A percentile compares a stretch with the other conserved stretches of the same genome.
These are phyloP conservation scores for Endotrypanum monterogeii DNA, from an alignment of 208 protist genomes.

Conservation along the genomic window DNA sequence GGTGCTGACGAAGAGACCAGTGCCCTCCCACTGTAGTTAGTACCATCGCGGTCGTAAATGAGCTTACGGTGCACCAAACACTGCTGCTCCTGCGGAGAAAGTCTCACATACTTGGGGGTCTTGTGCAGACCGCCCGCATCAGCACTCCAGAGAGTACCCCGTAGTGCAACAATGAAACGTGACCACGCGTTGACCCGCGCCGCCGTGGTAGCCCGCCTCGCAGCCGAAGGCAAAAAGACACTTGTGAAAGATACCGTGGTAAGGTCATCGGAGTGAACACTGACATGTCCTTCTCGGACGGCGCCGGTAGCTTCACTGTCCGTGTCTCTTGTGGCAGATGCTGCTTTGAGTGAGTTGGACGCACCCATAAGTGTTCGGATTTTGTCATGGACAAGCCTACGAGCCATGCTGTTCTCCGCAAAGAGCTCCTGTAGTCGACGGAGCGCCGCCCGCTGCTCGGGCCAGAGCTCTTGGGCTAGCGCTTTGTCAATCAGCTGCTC, in stretches of 20 bases:
- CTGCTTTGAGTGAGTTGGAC: neutral
- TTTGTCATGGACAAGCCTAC: slow-evolving; percentile 32
- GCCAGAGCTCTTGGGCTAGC: slow-evolving; percentile 35
- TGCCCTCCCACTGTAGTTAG: slow-evolving; percentile 60
- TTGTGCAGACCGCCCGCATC: slow-evolving; percentile 42
- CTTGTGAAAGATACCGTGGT: slow-evolving; percentile 28
- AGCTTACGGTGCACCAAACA: slow-evolving; percentile 74
- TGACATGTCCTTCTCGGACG: neutral
- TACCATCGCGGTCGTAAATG: slow-evolving; percentile 62
- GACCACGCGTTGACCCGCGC: slow-evolving; percentile 54
- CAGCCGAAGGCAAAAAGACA: slow-evolving; percentile 40
- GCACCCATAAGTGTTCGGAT: slow-evolving; percentile 24
- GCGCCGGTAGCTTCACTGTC: neutral
- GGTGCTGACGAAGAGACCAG: slow-evolving; percentile 22
- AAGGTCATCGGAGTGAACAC: slow-evolving; percentile 1
- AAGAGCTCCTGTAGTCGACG: slow-evolving; percentile 48
- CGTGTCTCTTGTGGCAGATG: neutral
- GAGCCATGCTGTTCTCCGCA: slow-evolving; percentile 43
- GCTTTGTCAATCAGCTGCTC: slow-evolving; percentile 67
- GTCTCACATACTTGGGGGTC: slow-evolving; percentile 51
- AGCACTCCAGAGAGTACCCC: slow-evolving; percentile 76
- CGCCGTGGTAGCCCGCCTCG: slow-evolving; percentile 36
- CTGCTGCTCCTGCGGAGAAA: slow-evolving; percentile 71
- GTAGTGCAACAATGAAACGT: slow-evolving; percentile 56
- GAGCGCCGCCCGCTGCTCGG: slow-evolving; percentile 33